Conservation (phyloP, 2,329 filamentous ascomycete species). For the Fusarium pseudonygamai region DNA sequence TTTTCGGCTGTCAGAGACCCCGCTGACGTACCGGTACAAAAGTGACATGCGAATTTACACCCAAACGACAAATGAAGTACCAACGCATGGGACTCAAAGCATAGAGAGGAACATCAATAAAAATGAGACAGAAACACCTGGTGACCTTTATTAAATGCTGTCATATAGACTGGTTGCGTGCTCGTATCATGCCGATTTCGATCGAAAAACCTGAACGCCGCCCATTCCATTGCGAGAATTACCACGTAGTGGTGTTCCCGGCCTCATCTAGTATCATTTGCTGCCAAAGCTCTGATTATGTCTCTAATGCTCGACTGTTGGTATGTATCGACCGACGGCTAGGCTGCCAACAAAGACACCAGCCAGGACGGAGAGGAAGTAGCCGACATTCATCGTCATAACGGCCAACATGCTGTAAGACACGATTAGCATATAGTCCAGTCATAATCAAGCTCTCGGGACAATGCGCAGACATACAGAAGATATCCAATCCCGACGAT, state of each 20-base stretch:
- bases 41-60: slow-evolving; percentile 27
- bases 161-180: neutral
- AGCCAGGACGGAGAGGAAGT: slow-evolving; percentile 81
- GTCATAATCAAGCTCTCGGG: neutral
- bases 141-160: neutral
- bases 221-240: neutral
- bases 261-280: neutral
- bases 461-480: slow-evolving; percentile 69
- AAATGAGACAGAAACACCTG: neutral
- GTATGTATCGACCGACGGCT: slow-evolving; percentile 75
- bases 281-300: neutral
- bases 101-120: neutral
- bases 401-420: slow-evolving; percentile 86
- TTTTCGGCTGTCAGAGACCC: slow-evolving; percentile 48
- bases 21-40: slow-evolving; percentile 50
- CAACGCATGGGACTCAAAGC: neutral
- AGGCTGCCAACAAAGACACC: slow-evolving; percentile 90
- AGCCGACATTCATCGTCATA: slow-evolving; percentile 89
- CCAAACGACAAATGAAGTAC: neutral
- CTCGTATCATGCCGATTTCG: neutral
- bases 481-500: slow-evolving; percentile 84
- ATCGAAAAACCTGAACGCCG: neutral
- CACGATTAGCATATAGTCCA: slow-evolving; percentile 1
- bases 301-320: slow-evolving; percentile 57
- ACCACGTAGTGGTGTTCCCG: neutral